A percentile compares a stretch with the other conserved stretches of the same genome.
phyloP scores from a whole-genome alignment of 768 basidiomycete genomes.

The Kwoniella mangroviensis region DNA sequence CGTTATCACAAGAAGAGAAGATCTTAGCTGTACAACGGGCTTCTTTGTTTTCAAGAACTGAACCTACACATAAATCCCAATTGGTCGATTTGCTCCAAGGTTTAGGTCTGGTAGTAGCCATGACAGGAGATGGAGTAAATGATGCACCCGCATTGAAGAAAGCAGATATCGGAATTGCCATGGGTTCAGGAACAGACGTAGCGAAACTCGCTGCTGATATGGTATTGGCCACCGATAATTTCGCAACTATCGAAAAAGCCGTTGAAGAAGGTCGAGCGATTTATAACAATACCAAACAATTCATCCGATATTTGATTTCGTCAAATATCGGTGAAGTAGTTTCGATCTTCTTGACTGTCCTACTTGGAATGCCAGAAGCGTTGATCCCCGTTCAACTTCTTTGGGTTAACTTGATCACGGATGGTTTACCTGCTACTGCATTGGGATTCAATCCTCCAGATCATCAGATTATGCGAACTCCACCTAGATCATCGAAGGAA shows the following conservation, averaged over 20 bases:
- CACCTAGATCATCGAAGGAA: slow-evolving; percentile 86
- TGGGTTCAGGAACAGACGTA: slow-evolving; percentile 98
- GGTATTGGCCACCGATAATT: slow-evolving; percentile 81
- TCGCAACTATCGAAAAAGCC: slow-evolving; percentile 92
- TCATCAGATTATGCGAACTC: slow-evolving; percentile 89
- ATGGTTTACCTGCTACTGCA: slow-evolving; percentile 90
- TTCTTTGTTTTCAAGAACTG: slow-evolving; percentile 88
- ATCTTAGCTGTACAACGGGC: slow-evolving; percentile 83
- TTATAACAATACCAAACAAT: slow-evolving; percentile 99
- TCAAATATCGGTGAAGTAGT: slow-evolving; percentile 98
- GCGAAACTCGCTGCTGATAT: slow-evolving; percentile 98
- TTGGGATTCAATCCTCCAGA: slow-evolving; percentile 98
- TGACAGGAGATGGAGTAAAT: slow-evolving; percentile 95
- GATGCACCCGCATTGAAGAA: slow-evolving; percentile 96
- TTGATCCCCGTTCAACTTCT: slow-evolving; percentile 96
- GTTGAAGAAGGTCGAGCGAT: slow-evolving; percentile 97
- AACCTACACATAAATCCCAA: slow-evolving; percentile 92
- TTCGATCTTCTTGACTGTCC: slow-evolving; percentile 90
- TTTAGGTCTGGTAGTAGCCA: slow-evolving; percentile 90
- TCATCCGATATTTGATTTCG: slow-evolving; percentile 96
- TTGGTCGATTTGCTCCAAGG: slow-evolving; percentile 91
- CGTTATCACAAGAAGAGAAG: slow-evolving; percentile 78
- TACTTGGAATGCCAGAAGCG: slow-evolving; percentile 99
- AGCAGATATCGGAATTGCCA: slow-evolving; percentile 97
- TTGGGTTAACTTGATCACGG: slow-evolving; percentile 98